A percentile compares a stretch with the other conserved stretches of the same genome.
Conservation (phyloP, 2,329 filamentous ascomycete genomes). For the Trichoderma hamatum region DNA sequence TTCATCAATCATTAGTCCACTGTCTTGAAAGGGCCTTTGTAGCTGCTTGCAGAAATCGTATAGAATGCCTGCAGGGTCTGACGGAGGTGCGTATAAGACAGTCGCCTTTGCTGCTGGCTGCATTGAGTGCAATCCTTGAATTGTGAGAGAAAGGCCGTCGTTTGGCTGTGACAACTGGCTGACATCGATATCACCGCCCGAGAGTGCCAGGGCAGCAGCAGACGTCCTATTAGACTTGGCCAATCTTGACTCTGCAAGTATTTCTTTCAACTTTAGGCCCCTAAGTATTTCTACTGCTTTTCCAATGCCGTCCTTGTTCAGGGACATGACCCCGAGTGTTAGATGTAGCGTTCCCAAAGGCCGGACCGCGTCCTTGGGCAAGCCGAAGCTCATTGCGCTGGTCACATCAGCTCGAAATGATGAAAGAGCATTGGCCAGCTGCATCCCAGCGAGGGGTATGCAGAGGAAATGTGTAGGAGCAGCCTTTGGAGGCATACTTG, state of each 20-base stretch:
- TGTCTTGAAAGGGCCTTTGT: conserved; percentile 55
- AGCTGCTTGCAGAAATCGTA: conserved; percentile 61
- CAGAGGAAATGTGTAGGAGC: conserved; percentile 75
- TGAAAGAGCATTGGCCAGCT: conserved; percentile 65
- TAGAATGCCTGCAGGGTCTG: conserved; percentile 56
- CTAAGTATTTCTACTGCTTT: conserved; percentile 47
- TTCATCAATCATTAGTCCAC: conserved; percentile 60
- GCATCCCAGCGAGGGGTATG: conserved; percentile 68
- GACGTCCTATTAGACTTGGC: background rate
- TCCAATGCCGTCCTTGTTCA: conserved; percentile 55
- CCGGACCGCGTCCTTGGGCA: conserved; percentile 70
- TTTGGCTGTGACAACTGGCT: conserved; percentile 1
- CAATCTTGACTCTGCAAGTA: conserved; percentile 40
- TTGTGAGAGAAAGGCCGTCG: conserved; percentile 47
- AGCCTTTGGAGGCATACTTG: conserved; percentile 43
- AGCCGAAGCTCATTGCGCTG: conserved; percentile 46
- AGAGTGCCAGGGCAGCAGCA: conserved; percentile 23
- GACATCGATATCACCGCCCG: background rate
- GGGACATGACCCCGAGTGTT: conserved; percentile 83
- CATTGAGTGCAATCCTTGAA: conserved; percentile 64
- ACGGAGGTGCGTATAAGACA: conserved; percentile 67
- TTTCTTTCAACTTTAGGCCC: conserved; percentile 44
- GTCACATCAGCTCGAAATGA: conserved; percentile 64
- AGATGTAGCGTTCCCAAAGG: conserved; percentile 82
- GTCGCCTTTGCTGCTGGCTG: conserved; percentile 58